Percentiles rank a stretch among this genome's conserved stretches.
phyloP scores from a whole-genome alignment of 495 filamentous ascomycete genomes.

The Podospora didyma region DNA sequence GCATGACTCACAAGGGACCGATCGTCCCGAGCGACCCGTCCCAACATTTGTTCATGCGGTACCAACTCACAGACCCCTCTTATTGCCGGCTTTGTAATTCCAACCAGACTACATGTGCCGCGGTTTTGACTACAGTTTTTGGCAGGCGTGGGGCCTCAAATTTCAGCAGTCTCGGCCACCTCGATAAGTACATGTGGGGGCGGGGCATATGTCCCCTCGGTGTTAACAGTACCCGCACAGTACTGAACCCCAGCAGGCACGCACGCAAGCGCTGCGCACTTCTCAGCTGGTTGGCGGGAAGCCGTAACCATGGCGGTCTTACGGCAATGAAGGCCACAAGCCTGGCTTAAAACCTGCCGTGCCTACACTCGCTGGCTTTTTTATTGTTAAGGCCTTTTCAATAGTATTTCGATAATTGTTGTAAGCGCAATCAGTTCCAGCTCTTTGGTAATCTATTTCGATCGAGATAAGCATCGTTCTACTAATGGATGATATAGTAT shows the following conservation, averaged over 20 bases:
- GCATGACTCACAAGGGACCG: no score
- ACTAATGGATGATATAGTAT: not conserved
- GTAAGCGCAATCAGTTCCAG: not conserved
- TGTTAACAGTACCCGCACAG: slow-evolving; percentile 5
- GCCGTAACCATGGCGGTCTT: not conserved
- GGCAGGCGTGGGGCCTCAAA: slow-evolving; percentile 1
- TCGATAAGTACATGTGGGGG: slow-evolving; percentile 3
- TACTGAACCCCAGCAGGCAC: not conserved
- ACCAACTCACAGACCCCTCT: no score
- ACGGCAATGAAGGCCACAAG: not conserved
- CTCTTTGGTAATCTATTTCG: not conserved
- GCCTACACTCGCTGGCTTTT: not conserved
- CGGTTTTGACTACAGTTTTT: slow-evolving; percentile 6
- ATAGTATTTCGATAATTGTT: not conserved
- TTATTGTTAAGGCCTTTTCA: not conserved
- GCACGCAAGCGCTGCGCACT: not conserved
- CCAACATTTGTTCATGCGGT: no score
- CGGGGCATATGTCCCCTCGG: slow-evolving; percentile 7
- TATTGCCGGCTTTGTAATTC: no score
- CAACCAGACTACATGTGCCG: slow-evolving; percentile 6
- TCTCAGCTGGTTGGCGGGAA: not conserved
- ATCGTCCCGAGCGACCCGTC: no score
- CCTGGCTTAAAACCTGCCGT: not conserved
- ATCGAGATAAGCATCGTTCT: not conserved
- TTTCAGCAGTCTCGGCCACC: slow-evolving; percentile 8